phyloP scores from a whole-genome alignment of 306 rosid species.

The Malus sylvestris region DNA sequence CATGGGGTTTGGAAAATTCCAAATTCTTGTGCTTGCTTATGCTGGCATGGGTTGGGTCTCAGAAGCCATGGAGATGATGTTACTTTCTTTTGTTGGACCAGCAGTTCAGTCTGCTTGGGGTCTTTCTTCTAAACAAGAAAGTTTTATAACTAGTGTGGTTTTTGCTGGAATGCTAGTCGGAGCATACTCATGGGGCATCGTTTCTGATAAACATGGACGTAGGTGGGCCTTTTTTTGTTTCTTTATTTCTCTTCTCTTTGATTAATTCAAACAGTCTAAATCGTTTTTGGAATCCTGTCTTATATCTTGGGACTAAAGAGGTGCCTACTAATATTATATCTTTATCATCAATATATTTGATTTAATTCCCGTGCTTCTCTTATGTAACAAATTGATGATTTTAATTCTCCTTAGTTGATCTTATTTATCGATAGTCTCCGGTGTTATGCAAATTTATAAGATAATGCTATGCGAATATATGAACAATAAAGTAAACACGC shows the following conservation, averaged over 20 bases:
- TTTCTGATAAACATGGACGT: slow-evolving; percentile 82
- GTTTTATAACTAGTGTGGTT: slow-evolving; percentile 70
- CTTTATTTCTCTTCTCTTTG: not conserved
- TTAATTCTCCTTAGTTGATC: no score
- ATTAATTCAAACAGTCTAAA: not conserved
- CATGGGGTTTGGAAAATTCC: slow-evolving; percentile 85
- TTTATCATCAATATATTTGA: not conserved
- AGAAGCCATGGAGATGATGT: slow-evolving; percentile 99
- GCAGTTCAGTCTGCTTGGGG: slow-evolving; percentile 82
- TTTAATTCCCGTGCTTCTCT: not conserved
- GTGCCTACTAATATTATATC: not conserved
- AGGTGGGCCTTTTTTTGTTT: slow-evolving; percentile 31
- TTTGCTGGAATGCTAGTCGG: slow-evolving; percentile 88
- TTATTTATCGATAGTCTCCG: no score
- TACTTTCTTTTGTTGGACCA: slow-evolving; percentile 90
- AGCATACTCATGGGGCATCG: slow-evolving; percentile 85
- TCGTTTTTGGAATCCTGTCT: not conserved
- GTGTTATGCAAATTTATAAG: no score
- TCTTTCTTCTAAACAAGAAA: slow-evolving; percentile 73
- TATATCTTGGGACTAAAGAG: not conserved
- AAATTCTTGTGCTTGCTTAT: slow-evolving; percentile 68
- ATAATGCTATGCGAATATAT: no score
- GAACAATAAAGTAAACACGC: no score
- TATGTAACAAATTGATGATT: not conserved
- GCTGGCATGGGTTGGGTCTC: slow-evolving; percentile 97